These are phyloP conservation scores for Fraxinus greggii DNA, from an alignment of 305 asterid genomes.

Conservation along the genomic window DNA sequence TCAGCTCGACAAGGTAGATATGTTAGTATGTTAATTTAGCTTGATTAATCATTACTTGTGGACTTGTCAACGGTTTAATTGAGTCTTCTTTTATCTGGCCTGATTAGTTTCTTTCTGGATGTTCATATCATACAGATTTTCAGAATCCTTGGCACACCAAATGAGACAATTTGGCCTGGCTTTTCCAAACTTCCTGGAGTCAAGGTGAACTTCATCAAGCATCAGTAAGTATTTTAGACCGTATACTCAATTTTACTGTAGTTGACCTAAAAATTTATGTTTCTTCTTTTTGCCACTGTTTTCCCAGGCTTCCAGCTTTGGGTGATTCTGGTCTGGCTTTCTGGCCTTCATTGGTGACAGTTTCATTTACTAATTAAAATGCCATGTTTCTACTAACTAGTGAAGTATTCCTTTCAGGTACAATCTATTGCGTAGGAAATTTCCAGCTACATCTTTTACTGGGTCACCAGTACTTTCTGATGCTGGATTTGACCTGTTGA, in stretches of 20 bases:
- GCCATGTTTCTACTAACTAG: conserved; percentile 54
- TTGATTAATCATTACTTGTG: not conserved
- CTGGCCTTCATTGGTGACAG: conserved; percentile 61
- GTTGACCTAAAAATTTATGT: conserved; percentile 42
- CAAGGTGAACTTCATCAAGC: conserved; percentile 77
- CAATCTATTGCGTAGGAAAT: conserved; percentile 68
- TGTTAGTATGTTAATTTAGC: not conserved
- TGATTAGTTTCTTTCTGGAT: conserved; percentile 21
- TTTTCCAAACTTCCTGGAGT: conserved; percentile 75
- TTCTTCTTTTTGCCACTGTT: conserved; percentile 67
- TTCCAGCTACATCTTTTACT: conserved; percentile 66
- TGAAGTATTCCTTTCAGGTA: conserved; percentile 57
- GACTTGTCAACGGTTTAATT: not conserved
- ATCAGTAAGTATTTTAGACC: conserved; percentile 59
- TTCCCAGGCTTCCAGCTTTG: conserved; percentile 92
- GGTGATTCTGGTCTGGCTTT: conserved; percentile 86
- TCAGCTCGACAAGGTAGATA: conserved; percentile 75
- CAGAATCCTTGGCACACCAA: conserved; percentile 78
- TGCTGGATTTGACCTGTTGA: conserved; percentile 85
- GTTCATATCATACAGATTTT: conserved; percentile 51
- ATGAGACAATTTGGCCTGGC: conserved; percentile 87
- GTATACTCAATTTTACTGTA: conserved; percentile 16
- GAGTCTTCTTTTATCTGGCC: not conserved
- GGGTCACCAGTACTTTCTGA: conserved; percentile 85
- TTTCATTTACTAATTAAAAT: conserved; percentile 27